A percentile compares a stretch with the other conserved stretches of the same genome.
Evolutionary conservation across 2,329 filamentous ascomycete genomes (phyloP).

Genomic region (Hypoxylon sp.): DNA sequence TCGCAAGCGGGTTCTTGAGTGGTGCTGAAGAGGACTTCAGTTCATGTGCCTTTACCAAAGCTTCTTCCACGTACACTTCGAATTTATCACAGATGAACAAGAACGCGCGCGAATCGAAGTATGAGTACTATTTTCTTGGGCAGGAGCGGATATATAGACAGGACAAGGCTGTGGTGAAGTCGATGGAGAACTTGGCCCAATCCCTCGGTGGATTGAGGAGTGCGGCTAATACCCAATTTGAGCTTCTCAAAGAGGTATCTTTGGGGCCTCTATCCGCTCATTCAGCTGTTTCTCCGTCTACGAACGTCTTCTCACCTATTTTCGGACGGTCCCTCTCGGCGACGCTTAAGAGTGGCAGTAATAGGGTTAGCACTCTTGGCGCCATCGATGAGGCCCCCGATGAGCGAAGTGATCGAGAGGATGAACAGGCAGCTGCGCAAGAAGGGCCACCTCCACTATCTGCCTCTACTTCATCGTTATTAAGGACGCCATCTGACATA

Average conservation of each 20-base stretch:
- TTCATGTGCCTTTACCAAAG: conserved; percentile 72
- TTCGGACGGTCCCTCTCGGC: conserved; percentile 43
- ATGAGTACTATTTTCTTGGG: conserved; percentile 87
- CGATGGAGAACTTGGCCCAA: conserved; percentile 86
- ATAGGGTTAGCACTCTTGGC: conserved; percentile 62
- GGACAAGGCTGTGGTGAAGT: conserved; percentile 83
- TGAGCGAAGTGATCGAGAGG: conserved; percentile 65
- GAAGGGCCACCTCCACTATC: conserved; percentile 32
- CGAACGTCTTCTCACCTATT: conserved; percentile 50
- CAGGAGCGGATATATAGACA: conserved; percentile 82
- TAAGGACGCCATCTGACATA: conserved; percentile 80
- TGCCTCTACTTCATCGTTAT: conserved; percentile 53
- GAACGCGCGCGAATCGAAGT: conserved; percentile 85
- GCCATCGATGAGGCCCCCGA: conserved; percentile 74
- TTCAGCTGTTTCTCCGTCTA: conserved; percentile 50
- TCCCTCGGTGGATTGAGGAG: conserved; percentile 91
- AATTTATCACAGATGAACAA: conserved; percentile 79
- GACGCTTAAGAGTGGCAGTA: conserved; percentile 55
- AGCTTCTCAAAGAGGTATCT: conserved; percentile 76
- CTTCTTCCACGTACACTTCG: conserved; percentile 73
- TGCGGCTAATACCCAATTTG: conserved; percentile 89
- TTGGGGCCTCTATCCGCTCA: conserved; percentile 48
- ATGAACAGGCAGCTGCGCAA: conserved; percentile 46
- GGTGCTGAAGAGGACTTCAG: conserved; percentile 83
- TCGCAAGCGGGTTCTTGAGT: conserved; percentile 85